Evolutionary conservation across 2,329 filamentous ascomycete species (phyloP).

Genomic region (Apiospora kogelbergensis): DNA sequence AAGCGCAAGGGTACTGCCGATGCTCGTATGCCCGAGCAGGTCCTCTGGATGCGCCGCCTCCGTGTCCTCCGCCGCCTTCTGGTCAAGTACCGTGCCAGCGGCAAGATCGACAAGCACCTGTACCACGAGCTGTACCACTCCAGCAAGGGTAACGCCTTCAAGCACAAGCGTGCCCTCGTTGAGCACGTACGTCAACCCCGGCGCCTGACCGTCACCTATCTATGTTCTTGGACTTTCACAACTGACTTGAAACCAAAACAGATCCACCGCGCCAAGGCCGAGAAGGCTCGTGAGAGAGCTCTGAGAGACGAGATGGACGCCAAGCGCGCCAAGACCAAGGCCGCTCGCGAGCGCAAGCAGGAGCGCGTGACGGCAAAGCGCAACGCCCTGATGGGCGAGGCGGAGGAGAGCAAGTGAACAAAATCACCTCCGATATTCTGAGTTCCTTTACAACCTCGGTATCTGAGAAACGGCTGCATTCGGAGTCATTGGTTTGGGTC

Average conservation of each 20-base stretch:
- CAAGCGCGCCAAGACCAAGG: constrained; percentile 99
- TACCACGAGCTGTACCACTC: constrained; percentile 99
- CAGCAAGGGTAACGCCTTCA: constrained; percentile 99
- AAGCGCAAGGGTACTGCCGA: constrained; percentile 99
- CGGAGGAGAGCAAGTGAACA: constrained; percentile 52
- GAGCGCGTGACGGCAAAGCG: constrained; percentile 92
- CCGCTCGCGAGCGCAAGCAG: constrained; percentile 96
- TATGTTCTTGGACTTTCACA: constrained; percentile 12
- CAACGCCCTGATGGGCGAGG: constrained; percentile 77
- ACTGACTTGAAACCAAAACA: constrained; percentile 41
- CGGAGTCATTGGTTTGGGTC: constrained; percentile 61
- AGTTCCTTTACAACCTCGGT: constrained; percentile 21
- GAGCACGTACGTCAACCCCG: constrained; percentile 83
- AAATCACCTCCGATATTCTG: constrained; percentile 44
- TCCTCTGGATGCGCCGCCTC: constrained; percentile 99
- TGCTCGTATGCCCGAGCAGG: constrained; percentile 98
- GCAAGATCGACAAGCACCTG: constrained; percentile 99
- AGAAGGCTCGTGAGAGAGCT: constrained; percentile 93
- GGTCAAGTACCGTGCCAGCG: constrained; percentile 99
- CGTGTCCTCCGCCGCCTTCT: constrained; percentile 98
- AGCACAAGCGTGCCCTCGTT: constrained; percentile 99
- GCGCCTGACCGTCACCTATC: not conserved
- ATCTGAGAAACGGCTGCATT: constrained; percentile 52
- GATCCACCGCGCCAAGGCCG: constrained; percentile 99
- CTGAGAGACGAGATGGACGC: constrained; percentile 99